Conservation (phyloP, 202 grass and related monocot species). For the Cymbopogon flexuosus region DNA sequence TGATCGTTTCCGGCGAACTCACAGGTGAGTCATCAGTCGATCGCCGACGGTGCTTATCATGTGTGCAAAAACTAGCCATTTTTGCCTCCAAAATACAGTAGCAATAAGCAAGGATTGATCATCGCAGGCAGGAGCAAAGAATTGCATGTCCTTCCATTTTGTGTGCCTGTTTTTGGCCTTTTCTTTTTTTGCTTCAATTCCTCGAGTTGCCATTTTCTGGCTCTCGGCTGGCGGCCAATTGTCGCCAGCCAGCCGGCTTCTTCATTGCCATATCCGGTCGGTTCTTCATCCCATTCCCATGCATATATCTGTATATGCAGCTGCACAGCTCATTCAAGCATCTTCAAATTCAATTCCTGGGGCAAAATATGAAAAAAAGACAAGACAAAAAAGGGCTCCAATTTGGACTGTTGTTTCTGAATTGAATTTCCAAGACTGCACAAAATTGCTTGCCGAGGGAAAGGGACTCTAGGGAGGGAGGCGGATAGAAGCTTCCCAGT, state of each 20-base stretch:
- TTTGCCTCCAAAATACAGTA: not conserved
- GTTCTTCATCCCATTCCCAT: not conserved
- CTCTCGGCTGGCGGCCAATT: not conserved
- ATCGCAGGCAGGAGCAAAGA: not conserved
- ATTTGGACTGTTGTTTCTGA: not conserved
- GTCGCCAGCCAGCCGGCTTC: not conserved
- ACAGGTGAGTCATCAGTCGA: slow-evolving; percentile 42
- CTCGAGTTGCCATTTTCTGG: slow-evolving; percentile 15
- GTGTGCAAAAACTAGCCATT: not conserved
- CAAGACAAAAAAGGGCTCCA: not conserved
- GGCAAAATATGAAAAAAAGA: too few species aligned
- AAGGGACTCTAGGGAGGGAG: not conserved
- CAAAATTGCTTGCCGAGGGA: not conserved
- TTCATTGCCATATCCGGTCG: not conserved
- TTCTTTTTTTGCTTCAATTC: not conserved
- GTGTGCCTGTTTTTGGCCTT: not conserved
- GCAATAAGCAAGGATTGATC: slow-evolving; percentile 1
- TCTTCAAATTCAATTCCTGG: not conserved
- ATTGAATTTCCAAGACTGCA: slow-evolving; percentile 14
- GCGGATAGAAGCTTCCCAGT: slow-evolving; percentile 26
- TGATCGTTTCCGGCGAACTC: not conserved
- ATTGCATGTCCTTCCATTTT: not conserved
- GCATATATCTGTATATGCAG: too few species aligned
- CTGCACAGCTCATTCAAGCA: not conserved
- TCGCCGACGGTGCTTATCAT: slow-evolving; percentile 13